Conservation (phyloP, 495 filamentous ascomycete species). For the Lasiosphaeria miniovina region DNA sequence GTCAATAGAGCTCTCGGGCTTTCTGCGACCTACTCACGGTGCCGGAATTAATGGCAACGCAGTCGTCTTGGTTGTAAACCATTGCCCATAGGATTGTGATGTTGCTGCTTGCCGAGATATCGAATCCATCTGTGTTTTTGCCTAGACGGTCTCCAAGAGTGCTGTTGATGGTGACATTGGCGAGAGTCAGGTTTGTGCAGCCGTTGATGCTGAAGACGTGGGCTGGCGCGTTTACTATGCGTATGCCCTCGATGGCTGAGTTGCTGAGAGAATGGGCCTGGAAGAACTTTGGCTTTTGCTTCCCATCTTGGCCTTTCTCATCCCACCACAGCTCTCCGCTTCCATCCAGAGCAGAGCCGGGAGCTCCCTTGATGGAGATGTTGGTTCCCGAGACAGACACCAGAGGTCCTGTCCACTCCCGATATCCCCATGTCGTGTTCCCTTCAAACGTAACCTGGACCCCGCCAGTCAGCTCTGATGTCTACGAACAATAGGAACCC, state of each 20-base stretch:
- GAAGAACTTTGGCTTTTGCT: conserved; percentile 57
- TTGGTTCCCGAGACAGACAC: conserved; percentile 47
- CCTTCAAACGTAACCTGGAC: conserved; percentile 42
- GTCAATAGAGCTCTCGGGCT: conserved; percentile 1
- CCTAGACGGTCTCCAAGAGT: conserved; percentile 51
- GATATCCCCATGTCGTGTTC: conserved; percentile 23
- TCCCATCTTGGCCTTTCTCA: conserved; percentile 48
- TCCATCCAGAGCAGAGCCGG: conserved; percentile 43
- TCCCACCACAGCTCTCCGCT: conserved; percentile 53
- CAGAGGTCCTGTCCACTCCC: conserved; percentile 49
- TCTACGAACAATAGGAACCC: conserved; percentile 9
- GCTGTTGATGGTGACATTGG: conserved; percentile 58
- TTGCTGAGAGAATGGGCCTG: conserved; percentile 39
- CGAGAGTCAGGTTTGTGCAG: conserved; percentile 46
- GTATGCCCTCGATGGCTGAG: conserved; percentile 39
- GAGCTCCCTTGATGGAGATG: conserved; percentile 46
- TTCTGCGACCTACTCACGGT: conserved; percentile 17
- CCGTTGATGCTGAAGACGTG: conserved; percentile 59
- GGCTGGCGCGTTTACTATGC: conserved; percentile 57
- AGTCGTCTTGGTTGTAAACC: conserved; percentile 64
- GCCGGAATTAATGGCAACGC: conserved; percentile 61
- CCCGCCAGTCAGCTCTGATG: neutral
- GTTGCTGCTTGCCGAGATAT: conserved; percentile 49
- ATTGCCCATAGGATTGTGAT: conserved; percentile 55
- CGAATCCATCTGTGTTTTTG: conserved; percentile 68